phyloP scores from a whole-genome alignment of 2,329 filamentous ascomycete genomes.

The Ascochyta pisi region DNA sequence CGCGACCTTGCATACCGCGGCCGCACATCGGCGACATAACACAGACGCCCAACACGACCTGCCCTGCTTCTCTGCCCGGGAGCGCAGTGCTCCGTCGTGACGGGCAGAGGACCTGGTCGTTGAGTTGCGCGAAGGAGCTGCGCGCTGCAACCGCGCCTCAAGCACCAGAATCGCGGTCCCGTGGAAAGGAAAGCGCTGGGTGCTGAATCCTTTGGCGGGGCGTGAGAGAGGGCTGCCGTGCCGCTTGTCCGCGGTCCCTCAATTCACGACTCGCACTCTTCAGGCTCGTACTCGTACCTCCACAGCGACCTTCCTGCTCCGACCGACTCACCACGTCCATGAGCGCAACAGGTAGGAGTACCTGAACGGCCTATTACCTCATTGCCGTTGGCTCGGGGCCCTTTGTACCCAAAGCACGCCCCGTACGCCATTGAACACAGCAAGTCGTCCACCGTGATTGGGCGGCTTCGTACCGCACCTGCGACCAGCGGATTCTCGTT shows the following conservation, averaged over 20 bases:
- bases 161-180: not conserved
- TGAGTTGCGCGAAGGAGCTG: not conserved
- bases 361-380: not conserved
- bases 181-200: not conserved
- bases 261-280: not conserved
- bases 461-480: not conserved
- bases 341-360: not conserved
- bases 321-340: constrained; percentile 6
- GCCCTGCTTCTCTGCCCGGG: not conserved
- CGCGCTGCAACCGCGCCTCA: constrained; percentile 1
- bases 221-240: constrained; percentile 4
- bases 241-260: constrained; percentile 5
- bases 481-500: constrained; percentile 4
- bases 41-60: constrained; percentile 1
- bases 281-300: constrained; percentile 10
- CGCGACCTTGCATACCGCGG: constrained; percentile 10
- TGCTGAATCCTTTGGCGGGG: constrained; percentile 6
- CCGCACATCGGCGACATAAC: constrained; percentile 6
- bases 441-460: not conserved
- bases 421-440: not conserved
- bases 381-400: not conserved
- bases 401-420: not conserved
- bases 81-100: not conserved
- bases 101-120: not conserved
- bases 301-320: constrained; percentile 8